Base-by-base conservation (phyloP, 163 green algal genomes). In the Scenedesmus sp. region DNA sequence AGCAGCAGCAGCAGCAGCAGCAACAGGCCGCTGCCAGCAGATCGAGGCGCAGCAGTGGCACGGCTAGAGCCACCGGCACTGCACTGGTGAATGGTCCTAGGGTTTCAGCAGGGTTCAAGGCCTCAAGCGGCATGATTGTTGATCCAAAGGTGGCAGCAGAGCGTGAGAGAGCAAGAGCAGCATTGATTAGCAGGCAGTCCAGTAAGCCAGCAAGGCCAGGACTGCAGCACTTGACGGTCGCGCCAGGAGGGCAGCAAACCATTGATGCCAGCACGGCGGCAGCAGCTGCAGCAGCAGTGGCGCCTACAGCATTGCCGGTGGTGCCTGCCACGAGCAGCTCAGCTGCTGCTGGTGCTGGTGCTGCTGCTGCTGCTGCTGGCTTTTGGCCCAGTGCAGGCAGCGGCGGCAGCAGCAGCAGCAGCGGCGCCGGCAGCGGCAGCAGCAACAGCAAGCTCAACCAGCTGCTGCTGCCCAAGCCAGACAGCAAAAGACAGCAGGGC, bases 371-470 rank as follows among this genome's bases (percentile, higher is more conserved):
- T 76, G 26, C 66, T 76, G 66, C 66, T 76, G 7, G 34, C 18
- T 10, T 55, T 12, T 16, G 12, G 20, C 9, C 59, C 57, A 64
- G 13, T 87, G 82, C 5, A 7, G 20, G 57, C 82, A 55, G 18
- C 26, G 18, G n/a, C 82, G n/a, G 82, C 57, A 57, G 57, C 82
- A 87, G 82, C 82, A 66, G 46, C 79, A 74, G 59, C 83, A 76
- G n/a, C 56, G 77, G 18, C 55, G 54, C 18, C 82, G 74, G 23
- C 56, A 26, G 3, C 20, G 57, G 23, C 56, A 59, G 56, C 23
- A 55, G 57, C 52, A 64, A 13, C 52, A 67, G 54, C 46, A 70
- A 5, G n/a, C 18, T 20, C 5, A 59, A 87, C 4, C 82, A 34
- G 13, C 55, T 26, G 54, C 82, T 20, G 57, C 54, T 82, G 13